Evolutionary conservation across 139 green algal genomes (phyloP), one percentile per base, ranked within the genome.

Genomic region (Trebouxia sp.): DNA sequence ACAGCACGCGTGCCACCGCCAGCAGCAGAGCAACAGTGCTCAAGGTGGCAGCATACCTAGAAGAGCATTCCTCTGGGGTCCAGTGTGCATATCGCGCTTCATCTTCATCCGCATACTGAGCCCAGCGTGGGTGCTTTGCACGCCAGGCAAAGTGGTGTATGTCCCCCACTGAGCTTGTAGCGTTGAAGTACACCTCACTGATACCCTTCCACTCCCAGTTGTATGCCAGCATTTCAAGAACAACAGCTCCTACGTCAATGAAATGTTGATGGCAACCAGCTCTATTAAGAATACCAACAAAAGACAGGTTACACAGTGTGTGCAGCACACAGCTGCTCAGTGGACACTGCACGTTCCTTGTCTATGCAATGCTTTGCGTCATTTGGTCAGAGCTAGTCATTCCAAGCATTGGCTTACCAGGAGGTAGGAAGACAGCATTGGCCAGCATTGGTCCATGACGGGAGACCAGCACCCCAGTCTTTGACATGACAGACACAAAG

Each of bases 161-260:
- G 82, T 89, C 80, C 6, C 90, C 90, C 3, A 89, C 75, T 39
- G 56, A 85, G 72, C 84, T 82, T 12, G 92, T 97, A 17, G 95
- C 85, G 85, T 96, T 96, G 75, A 79, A 43, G 79, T 96, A 96
- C 30, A 96, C 74, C 66, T 89, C 75, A 58, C 69, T 87, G 42
- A 95, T 86, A 50, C 84, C 86, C 9, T 82, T 80, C 90, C 90
- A 96, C 55, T 97, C 87, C 90, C 92, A 97, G 76, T 96, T 96
- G 88, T 94, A 95, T 0, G 93, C 91, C 86, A 97, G 84, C 80
- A 96, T 79, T 86, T 97, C 93, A 32, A 96, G 65, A 75, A 96
- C 87, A n/a, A 87, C 76, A 6, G 91, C 86, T 42, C 90, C 90
- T 89, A 81, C 20, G 65, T 24, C 10, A 38, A 2, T 0, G 15